These are phyloP conservation scores for Amaranthus palmeri DNA, from an alignment of 148 eudicot species.

Conservation along the genomic window DNA sequence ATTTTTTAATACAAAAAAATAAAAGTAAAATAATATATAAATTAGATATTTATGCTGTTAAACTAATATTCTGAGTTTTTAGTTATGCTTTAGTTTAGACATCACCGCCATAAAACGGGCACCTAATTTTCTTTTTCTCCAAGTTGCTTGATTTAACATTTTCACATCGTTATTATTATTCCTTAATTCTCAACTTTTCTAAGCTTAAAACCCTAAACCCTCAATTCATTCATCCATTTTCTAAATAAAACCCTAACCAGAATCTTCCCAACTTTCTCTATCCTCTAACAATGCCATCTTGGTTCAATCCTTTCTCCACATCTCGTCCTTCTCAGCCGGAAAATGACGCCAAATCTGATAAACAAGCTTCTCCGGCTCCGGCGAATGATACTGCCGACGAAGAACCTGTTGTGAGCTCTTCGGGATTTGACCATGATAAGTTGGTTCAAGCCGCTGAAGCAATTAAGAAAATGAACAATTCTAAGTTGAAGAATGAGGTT, in stretches of 20 bases:
- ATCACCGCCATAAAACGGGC: background rate
- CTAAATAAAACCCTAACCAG: background rate
- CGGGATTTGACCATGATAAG: constrained; percentile 72
- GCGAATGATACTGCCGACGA: constrained; percentile 29
- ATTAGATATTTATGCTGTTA: no score
- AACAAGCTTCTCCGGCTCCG: constrained; percentile 12
- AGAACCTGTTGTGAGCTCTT: constrained; percentile 31
- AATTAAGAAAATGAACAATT: constrained; percentile 63
- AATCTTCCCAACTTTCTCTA: background rate
- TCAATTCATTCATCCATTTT: background rate
- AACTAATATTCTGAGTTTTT: no score
- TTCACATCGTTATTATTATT: background rate
- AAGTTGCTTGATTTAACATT: background rate
- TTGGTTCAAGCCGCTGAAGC: constrained; percentile 81
- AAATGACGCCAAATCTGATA: constrained; percentile 12
- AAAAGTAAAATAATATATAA: no score
- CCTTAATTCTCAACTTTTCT: no score
- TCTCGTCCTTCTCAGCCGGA: constrained; percentile 28
- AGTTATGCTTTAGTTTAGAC: no score
- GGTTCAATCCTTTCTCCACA: constrained; percentile 49
- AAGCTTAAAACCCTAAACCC: constrained; percentile 31
- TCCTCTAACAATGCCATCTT: constrained; percentile 41
- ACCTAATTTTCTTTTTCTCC: constrained; percentile 5
- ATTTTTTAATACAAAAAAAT: no score
- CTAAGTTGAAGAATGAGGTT: constrained; percentile 62